Evolutionary conservation across 1,139 yeast species (phyloP), one percentile per base, ranked within the genome.

Genomic region (Magnusiomyces tetraspermus): DNA sequence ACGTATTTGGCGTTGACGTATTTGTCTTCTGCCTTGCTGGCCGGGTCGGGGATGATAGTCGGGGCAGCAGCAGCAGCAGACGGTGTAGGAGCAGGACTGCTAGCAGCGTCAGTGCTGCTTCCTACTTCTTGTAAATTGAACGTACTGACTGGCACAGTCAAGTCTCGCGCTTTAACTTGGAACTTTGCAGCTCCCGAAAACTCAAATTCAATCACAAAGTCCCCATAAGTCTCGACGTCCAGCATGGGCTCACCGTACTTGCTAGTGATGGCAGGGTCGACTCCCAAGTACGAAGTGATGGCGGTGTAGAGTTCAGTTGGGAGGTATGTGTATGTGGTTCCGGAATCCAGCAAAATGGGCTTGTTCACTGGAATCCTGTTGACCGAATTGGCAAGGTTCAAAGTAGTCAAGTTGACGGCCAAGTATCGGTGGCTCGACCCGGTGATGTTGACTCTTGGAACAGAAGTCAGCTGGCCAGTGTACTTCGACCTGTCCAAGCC

Each of bases 401-500:
- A 13, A 2, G 49, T 22, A 6, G 55, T 26, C 15, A 52, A 24
- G 23, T 46, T 45, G 10, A 47, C 52, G 19, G 50, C 52, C 37
- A 52, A 19, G n/a, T 50, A 46, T 13, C 46, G 40, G 23, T 15
- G 22, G 15, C 6, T 26, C 17, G 31, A n/a, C 15, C 33, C 33
- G n/a, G 46, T 13, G 28, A 45, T 24, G 19, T 50, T 36, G 22
- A 55, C 56, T 30, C 62, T 40, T n/a, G 68, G 67, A 6, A 67
- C 59, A 2, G 63, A 60, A 52, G 55, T 58, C 13, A 79, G 70
- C 6, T 68, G 60, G 0, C 84, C 85, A 0, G 67, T 51, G 61
- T 73, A 78, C 62, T 77, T 78, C 37, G 76, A 70, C 48, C 70
- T 19, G 21, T 81, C 85, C 13, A 79, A 69, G 3, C 81, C 85